These are phyloP conservation scores for Beauveria sp. DNA, from an alignment of 2,329 filamentous ascomycete genomes.

Conservation along the genomic window DNA sequence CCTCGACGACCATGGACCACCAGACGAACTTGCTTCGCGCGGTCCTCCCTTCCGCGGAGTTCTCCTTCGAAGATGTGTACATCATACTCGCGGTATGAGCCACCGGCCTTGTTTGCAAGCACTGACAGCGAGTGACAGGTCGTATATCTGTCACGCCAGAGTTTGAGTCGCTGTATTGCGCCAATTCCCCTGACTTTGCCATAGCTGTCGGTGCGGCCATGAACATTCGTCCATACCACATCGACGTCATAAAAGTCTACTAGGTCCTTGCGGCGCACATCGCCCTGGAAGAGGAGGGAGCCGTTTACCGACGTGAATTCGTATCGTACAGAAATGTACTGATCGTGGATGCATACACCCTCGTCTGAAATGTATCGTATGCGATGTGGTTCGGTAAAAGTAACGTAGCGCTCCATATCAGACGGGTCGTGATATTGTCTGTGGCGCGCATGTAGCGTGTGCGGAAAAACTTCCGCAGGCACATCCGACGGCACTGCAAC, in stretches of 20 bases:
- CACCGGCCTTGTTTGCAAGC: conserved; percentile 38
- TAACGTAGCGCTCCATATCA: conserved; percentile 41
- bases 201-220: conserved; percentile 41
- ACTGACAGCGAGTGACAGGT: conserved; percentile 40
- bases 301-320: conserved; percentile 42
- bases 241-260: conserved; percentile 45
- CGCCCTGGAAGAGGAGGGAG: conserved; percentile 41
- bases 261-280: conserved; percentile 39
- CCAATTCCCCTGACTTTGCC: conserved; percentile 43
- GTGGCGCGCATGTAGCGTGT: conserved; percentile 43
- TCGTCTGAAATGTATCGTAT: conserved; percentile 40
- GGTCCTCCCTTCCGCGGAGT: conserved; percentile 37
- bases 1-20: conserved; percentile 32
- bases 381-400: conserved; percentile 40
- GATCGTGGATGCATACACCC: conserved; percentile 39
- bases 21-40: conserved; percentile 37
- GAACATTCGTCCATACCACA: conserved; percentile 43
- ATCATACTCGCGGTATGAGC: conserved; percentile 40
- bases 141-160: conserved; percentile 42
- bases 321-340: conserved; percentile 40
- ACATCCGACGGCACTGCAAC: conserved; percentile 36
- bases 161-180: conserved; percentile 43
- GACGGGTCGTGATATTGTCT: conserved; percentile 41
- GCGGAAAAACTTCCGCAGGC: conserved; percentile 37
- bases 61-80: conserved; percentile 41